Percentiles rank a stretch among this genome's conserved stretches.
phyloP scores from a whole-genome alignment of 345 rosid genomes.

The Populus nigra region DNA sequence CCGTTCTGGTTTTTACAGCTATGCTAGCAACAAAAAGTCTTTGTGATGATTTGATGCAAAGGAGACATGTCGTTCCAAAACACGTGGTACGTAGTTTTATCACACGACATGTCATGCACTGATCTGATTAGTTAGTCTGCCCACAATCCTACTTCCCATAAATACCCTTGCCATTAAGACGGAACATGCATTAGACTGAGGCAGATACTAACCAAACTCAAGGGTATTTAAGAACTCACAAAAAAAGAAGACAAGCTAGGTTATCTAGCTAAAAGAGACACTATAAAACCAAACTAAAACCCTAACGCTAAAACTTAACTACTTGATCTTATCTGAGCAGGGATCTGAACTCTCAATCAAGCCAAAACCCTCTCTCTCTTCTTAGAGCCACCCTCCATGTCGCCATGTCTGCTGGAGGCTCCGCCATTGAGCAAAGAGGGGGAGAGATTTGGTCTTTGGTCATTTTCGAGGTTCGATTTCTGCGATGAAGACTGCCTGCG shows the following conservation, averaged over 20 bases:
- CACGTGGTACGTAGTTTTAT: neutral
- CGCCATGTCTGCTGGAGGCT: conserved; percentile 53
- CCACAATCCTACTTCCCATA: neutral
- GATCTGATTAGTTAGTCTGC: neutral
- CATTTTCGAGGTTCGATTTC: conserved; percentile 26
- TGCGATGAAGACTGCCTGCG: conserved; percentile 82
- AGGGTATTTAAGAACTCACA: conserved; percentile 4
- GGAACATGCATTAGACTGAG: neutral
- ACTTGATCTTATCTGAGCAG: conserved; percentile 96
- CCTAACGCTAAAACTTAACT: neutral
- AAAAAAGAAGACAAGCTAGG: neutral
- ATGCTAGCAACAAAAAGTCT: too few relatives aligned
- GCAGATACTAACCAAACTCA: neutral
- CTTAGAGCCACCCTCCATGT: conserved; percentile 20
- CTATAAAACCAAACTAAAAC: neutral
- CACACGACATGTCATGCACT: neutral
- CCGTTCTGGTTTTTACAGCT: too few relatives aligned
- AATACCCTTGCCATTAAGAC: neutral
- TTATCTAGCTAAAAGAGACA: neutral
- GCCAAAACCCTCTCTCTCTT: neutral
- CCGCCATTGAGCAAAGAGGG: neutral
- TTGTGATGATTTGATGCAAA: too few relatives aligned
- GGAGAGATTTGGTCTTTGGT: conserved; percentile 13
- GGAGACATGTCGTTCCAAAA: neutral
- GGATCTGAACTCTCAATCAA: conserved; percentile 1